phyloP scores from a whole-genome alignment of 192 early-diverging fungal genomes.

The Coemansia sp. region DNA sequence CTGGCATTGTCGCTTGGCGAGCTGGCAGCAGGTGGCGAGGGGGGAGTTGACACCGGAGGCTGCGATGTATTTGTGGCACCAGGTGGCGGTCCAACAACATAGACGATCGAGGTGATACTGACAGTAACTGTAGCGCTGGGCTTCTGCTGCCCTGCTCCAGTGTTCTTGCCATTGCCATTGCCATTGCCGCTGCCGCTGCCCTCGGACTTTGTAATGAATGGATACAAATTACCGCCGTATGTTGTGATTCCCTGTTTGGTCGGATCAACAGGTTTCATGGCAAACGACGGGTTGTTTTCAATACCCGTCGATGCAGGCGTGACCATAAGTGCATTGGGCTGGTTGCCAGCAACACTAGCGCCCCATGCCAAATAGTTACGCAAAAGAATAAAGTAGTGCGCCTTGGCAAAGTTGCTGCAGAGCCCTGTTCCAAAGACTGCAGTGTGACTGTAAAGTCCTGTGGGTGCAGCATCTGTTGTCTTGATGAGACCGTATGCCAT shows the following conservation, averaged over 20 bases:
- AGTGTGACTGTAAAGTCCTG: constrained; percentile 40
- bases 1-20: too few relatives aligned
- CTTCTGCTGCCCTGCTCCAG: background rate
- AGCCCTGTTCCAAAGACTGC: constrained; percentile 32
- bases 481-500: constrained; percentile 22
- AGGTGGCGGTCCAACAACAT: background rate
- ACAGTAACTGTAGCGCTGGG: constrained; percentile 7
- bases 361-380: constrained; percentile 35
- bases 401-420: constrained; percentile 20
- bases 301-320: background rate
- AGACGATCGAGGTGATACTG: background rate
- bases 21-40: background rate
- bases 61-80: too few relatives aligned
- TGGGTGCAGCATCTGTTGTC: constrained; percentile 6
- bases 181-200: background rate
- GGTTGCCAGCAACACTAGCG: constrained; percentile 1
- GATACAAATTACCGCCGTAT: constrained; percentile 32
- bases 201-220: background rate
- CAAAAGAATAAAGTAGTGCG: constrained; percentile 25
- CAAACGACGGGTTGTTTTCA: background rate
- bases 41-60: too few relatives aligned
- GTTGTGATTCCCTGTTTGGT: constrained; percentile 7
- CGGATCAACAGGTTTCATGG: constrained; percentile 9
- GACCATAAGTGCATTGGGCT: background rate
- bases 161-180: too few relatives aligned